Conservation (phyloP, 108 stramenopile genomes). For the Nitzschia inconspicua region DNA sequence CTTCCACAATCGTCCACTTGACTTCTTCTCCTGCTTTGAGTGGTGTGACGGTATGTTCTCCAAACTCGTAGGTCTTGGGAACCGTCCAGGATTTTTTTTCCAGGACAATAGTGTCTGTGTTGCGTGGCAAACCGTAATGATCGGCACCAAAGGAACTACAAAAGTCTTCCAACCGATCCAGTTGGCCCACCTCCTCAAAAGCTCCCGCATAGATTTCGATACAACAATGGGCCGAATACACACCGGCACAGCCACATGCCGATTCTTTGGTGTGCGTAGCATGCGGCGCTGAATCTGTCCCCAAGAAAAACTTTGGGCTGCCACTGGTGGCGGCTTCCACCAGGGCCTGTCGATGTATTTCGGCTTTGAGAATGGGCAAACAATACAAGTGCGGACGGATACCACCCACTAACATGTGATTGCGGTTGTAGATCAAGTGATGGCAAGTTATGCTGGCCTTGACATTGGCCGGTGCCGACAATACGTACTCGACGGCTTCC, state of each 20-base stretch:
- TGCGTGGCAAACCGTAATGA: conserved; percentile 89
- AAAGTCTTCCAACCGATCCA: conserved; percentile 93
- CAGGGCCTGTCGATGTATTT: conserved; percentile 90
- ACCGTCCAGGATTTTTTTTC: conserved; percentile 82
- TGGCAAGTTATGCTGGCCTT: conserved; percentile 97
- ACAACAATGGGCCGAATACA: conserved; percentile 93
- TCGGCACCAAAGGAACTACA: conserved; percentile 83
- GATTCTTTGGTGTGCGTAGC: conserved; percentile 69
- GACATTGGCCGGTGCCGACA: conserved; percentile 75
- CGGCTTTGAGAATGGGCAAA: conserved; percentile 97
- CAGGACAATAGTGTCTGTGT: conserved; percentile 62
- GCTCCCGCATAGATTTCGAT: conserved; percentile 95
- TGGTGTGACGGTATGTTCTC: conserved; percentile 71
- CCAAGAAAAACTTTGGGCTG: conserved; percentile 91
- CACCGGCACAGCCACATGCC: conserved; percentile 96
- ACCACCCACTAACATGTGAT: conserved; percentile 88
- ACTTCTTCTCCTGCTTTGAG: conserved; percentile 86
- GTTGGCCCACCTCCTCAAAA: conserved; percentile 82
- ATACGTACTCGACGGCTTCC: conserved; percentile 92
- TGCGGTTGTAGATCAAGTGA: conserved; percentile 98
- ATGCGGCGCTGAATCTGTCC: conserved; percentile 99
- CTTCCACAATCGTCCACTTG: conserved; percentile 67
- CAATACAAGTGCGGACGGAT: conserved; percentile 98
- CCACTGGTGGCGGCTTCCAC: conserved; percentile 90
- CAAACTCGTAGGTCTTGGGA: conserved; percentile 80